Base-by-base conservation (phyloP, 2,329 filamentous ascomycete genomes). In the Pyrenophora graminea region DNA sequence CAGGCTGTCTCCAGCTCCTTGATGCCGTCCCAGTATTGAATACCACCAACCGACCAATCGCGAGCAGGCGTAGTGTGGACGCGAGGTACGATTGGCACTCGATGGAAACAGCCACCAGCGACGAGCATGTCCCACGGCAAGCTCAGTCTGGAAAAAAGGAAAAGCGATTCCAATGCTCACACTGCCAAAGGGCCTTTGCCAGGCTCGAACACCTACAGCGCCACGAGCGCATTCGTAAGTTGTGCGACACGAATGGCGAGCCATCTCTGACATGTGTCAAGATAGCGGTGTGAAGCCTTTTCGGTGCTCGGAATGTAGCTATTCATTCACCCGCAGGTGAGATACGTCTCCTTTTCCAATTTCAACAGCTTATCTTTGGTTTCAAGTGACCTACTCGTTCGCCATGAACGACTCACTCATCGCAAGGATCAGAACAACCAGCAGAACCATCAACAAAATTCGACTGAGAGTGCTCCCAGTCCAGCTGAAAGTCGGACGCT, bases 231-330 rank as follows among this genome's bases (percentile, higher is more conserved):
- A 75, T 74, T 27, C 69, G 67, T 70, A 59, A 63, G 65, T 61
- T n/a, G 19, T 18, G 12, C 36, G n/a, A 19, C 15, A 21, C 23
- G 13, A 2, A 19, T 34, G 23, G 8, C 30, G 36, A 21, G 21
- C 43, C 25, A 7, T 27, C 27, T 45, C 57, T 68, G 18, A 68
- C 47, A 13, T 23, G 36, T 4, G 15, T 31, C 45, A 37, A 69
- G 71, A 76, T 57, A 75, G 71, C 37, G 70, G 73, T 21, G 68
- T 75, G 51, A 76, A 75, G 56, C 74, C 74, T 6, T 76, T 76
- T 59, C 59, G 64, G 34, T 76, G 74, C 53, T 54, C 62, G 33
- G 66, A 71, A 53, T 76, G 74, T 56, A 73, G 74, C 36, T 73
- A 73, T 55, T 73, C 72, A 8, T 76, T 76, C 58, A 74, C 73